phyloP scores from a whole-genome alignment of 192 early-diverging fungal genomes.

The Coemansia sp. region DNA sequence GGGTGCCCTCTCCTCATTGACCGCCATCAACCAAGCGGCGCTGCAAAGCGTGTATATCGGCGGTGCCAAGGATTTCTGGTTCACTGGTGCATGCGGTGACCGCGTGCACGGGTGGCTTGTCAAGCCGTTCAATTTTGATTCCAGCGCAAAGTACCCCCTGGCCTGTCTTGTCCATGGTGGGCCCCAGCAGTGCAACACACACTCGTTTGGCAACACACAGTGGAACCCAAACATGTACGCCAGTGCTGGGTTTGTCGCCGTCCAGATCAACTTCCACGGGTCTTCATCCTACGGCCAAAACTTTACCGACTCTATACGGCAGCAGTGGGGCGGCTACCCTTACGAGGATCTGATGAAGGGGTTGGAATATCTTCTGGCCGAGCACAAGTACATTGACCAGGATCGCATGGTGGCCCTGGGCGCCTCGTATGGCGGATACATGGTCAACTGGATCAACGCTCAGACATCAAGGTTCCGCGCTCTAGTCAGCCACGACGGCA shows the following conservation, averaged over 20 bases:
- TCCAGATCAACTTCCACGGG: constrained; percentile 74
- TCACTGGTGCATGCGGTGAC: constrained; percentile 59
- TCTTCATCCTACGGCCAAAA: constrained; percentile 76
- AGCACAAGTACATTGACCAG: constrained; percentile 57
- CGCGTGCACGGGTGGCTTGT: constrained; percentile 57
- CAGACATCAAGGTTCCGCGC: constrained; percentile 64
- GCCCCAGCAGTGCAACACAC: constrained; percentile 67
- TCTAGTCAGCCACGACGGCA: constrained; percentile 73
- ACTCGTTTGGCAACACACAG: constrained; percentile 55
- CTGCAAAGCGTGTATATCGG: constrained; percentile 51
- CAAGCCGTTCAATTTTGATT: constrained; percentile 60
- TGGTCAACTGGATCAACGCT: constrained; percentile 84
- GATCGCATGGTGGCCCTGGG: constrained; percentile 62
- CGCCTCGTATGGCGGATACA: constrained; percentile 77
- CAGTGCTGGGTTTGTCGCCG: constrained; percentile 66
- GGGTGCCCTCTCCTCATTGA: constrained; percentile 35
- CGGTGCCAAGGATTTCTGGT: constrained; percentile 65
- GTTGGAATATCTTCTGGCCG: constrained; percentile 57
- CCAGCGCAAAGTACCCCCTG: constrained; percentile 61
- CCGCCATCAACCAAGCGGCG: constrained; percentile 45
- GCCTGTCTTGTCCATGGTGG: constrained; percentile 82
- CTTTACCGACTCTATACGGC: constrained; percentile 68
- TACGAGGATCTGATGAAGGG: constrained; percentile 74
- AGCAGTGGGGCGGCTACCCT: constrained; percentile 76
- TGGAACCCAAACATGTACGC: constrained; percentile 78